Conservation (phyloP, 2,329 filamentous ascomycete species). For the Fusarium sp. region DNA sequence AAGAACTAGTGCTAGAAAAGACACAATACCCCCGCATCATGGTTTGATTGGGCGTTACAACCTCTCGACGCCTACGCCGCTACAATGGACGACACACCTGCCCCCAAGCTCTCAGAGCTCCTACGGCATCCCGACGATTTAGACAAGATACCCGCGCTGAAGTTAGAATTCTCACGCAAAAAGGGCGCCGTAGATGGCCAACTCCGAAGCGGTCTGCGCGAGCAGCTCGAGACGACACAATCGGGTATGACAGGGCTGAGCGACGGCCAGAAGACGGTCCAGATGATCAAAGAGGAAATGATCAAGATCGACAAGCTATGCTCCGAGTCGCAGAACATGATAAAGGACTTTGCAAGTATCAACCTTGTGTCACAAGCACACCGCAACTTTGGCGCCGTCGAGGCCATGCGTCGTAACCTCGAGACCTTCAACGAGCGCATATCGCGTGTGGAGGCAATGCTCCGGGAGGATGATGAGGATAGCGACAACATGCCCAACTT, state of each 20-base stretch:
- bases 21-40: conserved; percentile 36
- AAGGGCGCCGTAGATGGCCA: conserved; percentile 92
- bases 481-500: conserved; percentile 92
- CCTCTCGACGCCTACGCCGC: conserved; percentile 38
- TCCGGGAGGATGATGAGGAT: conserved; percentile 86
- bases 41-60: conserved; percentile 44
- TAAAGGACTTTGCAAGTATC: conserved; percentile 94
- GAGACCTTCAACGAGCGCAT: conserved; percentile 87
- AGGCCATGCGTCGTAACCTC: conserved; percentile 92
- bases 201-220: conserved; percentile 86
- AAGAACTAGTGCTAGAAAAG: not conserved
- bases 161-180: conserved; percentile 93
- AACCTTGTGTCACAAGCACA: conserved; percentile 94
- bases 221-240: conserved; percentile 95
- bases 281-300: conserved; percentile 97
- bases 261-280: conserved; percentile 91
- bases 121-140: conserved; percentile 96
- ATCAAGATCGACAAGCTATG: conserved; percentile 98
- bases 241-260: conserved; percentile 89
- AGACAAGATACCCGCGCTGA: conserved; percentile 91
- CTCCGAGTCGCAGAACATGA: conserved; percentile 97
- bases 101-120: conserved; percentile 89
- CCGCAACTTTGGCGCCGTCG: conserved; percentile 93
- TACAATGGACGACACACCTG: conserved; percentile 68
- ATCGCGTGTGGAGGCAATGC: conserved; percentile 78